Percentiles rank a stretch among this genome's conserved stretches.
Evolutionary conservation across 345 rosid genomes (phyloP).

Genomic region (Syzygium oleosum): DNA sequence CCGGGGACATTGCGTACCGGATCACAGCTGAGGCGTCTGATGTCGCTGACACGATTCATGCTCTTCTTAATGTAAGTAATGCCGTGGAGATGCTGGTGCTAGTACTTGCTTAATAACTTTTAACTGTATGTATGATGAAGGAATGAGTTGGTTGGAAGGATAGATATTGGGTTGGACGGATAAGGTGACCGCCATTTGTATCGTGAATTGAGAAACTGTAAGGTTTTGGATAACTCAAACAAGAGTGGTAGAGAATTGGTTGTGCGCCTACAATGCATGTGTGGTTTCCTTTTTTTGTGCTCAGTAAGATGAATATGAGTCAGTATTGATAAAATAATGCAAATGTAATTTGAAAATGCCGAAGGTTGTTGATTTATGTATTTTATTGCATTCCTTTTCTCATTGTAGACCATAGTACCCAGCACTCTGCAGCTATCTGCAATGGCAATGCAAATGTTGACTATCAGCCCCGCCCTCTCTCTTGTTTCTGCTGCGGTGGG

Average conservation of each 20-base stretch:
- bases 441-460: constrained; percentile 76
- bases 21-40: constrained; percentile 83
- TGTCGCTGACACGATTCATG: constrained; percentile 63
- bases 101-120: background rate
- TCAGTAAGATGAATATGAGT: background rate
- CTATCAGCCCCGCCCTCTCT: constrained; percentile 68
- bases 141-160: background rate
- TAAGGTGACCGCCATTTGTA: background rate
- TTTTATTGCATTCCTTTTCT: background rate
- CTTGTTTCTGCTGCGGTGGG: constrained; percentile 73
- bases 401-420: constrained; percentile 71
- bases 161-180: background rate
- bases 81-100: background rate
- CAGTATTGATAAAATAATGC: background rate
- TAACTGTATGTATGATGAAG: background rate
- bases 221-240: background rate
- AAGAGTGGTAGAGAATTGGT: background rate
- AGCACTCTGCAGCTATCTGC: constrained; percentile 66
- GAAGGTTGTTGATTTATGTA: background rate
- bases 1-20: constrained; percentile 77
- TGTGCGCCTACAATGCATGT: background rate
- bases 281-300: background rate
- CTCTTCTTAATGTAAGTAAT: constrained; percentile 66
- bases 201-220: background rate
- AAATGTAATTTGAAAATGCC: background rate